phyloP scores from a whole-genome alignment of 2,329 filamentous ascomycete genomes.

The Aspergillus terreus region DNA sequence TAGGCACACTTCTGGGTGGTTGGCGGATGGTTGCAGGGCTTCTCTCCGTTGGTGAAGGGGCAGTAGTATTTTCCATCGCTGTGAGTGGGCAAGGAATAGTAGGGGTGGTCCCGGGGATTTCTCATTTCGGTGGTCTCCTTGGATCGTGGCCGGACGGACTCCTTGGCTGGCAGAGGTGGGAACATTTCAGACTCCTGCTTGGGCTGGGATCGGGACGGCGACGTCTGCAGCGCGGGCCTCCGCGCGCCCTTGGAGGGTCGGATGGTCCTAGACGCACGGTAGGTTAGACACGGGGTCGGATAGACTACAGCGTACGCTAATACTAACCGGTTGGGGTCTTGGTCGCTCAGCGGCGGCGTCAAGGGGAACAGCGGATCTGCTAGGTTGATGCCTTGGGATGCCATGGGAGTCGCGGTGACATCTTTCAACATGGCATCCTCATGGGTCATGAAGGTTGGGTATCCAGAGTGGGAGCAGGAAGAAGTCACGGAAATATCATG shows the following conservation, averaged over 20 bases:
- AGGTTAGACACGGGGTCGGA: background rate
- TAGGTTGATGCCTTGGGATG: slow-evolving; percentile 33
- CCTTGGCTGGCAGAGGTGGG: slow-evolving; percentile 30
- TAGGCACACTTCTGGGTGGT: slow-evolving; percentile 99
- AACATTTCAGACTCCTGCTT: slow-evolving; percentile 39
- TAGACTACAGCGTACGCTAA: background rate
- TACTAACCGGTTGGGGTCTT: slow-evolving; percentile 41
- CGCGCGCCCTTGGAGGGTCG: slow-evolving; percentile 36
- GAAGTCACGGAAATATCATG: slow-evolving; percentile 40
- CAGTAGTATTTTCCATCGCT: slow-evolving; percentile 86
- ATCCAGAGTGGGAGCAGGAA: slow-evolving; percentile 37
- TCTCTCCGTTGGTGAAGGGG: slow-evolving; percentile 67
- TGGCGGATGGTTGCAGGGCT: slow-evolving; percentile 80
- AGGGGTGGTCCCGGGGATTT: slow-evolving; percentile 41
- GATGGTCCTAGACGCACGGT: slow-evolving; percentile 33
- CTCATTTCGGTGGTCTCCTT: slow-evolving; percentile 37
- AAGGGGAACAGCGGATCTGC: slow-evolving; percentile 39
- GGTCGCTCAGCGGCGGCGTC: slow-evolving; percentile 36
- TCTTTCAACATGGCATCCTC: slow-evolving; percentile 38
- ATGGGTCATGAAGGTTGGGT: slow-evolving; percentile 34
- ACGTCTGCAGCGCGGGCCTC: slow-evolving; percentile 32
- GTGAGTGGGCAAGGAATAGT: slow-evolving; percentile 40
- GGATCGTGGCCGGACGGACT: slow-evolving; percentile 30
- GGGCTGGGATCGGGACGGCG: slow-evolving; percentile 28
- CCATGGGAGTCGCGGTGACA: slow-evolving; percentile 31